Conservation (phyloP, 768 basidiomycete species). For the Auriscalpium orientale region DNA sequence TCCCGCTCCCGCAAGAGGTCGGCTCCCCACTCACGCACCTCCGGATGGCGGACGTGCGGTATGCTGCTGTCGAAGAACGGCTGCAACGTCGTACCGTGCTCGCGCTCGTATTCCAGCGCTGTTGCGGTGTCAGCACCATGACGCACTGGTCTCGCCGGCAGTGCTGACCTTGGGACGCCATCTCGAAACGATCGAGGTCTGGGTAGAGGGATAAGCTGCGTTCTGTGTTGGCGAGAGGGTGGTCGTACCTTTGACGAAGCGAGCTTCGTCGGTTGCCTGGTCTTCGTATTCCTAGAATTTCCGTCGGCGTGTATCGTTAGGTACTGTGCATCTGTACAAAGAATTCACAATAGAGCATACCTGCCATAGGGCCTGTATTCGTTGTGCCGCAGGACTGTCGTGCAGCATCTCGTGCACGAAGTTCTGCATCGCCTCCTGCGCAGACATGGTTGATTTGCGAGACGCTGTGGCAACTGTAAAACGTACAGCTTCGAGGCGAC, state of each 20-base stretch:
- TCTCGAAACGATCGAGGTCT: conserved; percentile 86
- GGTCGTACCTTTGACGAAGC: conserved; percentile 71
- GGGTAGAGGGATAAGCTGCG: neutral
- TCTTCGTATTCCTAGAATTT: conserved; percentile 73
- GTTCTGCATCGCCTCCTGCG: conserved; percentile 82
- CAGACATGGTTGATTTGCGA: neutral
- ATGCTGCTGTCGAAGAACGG: conserved; percentile 77
- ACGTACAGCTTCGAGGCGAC: conserved; percentile 60
- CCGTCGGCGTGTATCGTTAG: neutral
- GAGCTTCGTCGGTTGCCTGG: conserved; percentile 62
- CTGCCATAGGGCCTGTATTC: conserved; percentile 66
- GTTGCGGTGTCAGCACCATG: neutral
- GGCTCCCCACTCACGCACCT: conserved; percentile 65
- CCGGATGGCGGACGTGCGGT: conserved; percentile 61
- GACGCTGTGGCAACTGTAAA: neutral
- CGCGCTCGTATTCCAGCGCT: conserved; percentile 72
- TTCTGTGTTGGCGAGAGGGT: neutral
- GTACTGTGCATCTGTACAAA: neutral
- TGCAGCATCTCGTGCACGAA: conserved; percentile 90
- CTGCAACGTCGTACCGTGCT: conserved; percentile 47
- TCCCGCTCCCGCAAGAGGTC: conserved; percentile 46
- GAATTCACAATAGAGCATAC: conserved; percentile 27
- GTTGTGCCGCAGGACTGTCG: conserved; percentile 54
- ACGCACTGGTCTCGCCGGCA: neutral
- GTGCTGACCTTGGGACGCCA: conserved; percentile 72